phyloP scores from a whole-genome alignment of 345 rosid genomes.

The Schrenkiella parvula region DNA sequence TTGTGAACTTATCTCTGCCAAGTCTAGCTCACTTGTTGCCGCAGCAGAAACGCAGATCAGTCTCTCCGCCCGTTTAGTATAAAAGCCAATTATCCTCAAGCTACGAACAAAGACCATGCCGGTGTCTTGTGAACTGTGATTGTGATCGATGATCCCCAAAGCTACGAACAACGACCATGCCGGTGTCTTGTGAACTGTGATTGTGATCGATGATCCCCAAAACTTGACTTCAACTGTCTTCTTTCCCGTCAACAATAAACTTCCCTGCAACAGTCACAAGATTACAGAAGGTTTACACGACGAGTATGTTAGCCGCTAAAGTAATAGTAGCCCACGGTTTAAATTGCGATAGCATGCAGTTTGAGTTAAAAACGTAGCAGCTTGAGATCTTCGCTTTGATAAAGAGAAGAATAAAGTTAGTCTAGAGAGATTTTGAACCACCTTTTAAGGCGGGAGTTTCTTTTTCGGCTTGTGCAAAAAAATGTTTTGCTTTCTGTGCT shows the following conservation, averaged over 20 bases:
- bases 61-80: no score
- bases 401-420: neutral
- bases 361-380: neutral
- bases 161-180: neutral
- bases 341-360: conserved; percentile 51
- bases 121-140: no score
- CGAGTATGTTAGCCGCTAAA: neutral
- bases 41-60: no score
- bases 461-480: conserved; percentile 59
- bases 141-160: no score
- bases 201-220: neutral
- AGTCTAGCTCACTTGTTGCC: no score
- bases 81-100: no score
- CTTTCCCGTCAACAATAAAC: neutral
- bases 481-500: conserved; percentile 55
- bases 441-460: conserved; percentile 36
- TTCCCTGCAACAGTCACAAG: conserved; percentile 11
- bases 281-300: neutral
- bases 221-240: conserved; percentile 14
- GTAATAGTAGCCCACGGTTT: conserved; percentile 50
- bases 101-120: no score
- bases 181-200: neutral
- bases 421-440: conserved; percentile 2
- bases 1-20: no score
- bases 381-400: neutral